Conservation (phyloP, 345 rosid genomes). For the Populus tremula region DNA sequence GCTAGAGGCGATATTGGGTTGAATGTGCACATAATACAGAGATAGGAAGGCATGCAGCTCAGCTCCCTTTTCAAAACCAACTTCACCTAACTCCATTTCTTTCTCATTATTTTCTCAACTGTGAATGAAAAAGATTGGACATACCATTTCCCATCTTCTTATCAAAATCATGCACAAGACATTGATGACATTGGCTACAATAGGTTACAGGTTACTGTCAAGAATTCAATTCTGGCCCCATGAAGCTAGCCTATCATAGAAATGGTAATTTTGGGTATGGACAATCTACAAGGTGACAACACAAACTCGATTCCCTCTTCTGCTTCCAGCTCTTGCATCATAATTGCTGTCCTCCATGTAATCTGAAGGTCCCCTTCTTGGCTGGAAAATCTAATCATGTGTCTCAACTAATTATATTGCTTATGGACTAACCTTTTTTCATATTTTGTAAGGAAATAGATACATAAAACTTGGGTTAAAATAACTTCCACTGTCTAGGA, state of each 20-base stretch:
- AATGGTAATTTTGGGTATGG: not conserved
- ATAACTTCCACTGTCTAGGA: too few species aligned
- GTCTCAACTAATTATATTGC: too few species aligned
- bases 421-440: too few species aligned
- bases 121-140: not conserved
- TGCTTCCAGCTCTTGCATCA: not conserved
- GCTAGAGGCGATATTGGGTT: too few species aligned
- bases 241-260: not conserved
- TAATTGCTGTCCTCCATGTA: too few species aligned
- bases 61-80: conserved; percentile 9
- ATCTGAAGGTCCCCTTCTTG: too few species aligned
- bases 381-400: too few species aligned
- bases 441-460: too few species aligned
- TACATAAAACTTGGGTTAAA: too few species aligned
- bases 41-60: not conserved
- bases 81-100: conserved; percentile 14
- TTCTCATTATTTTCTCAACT: conserved; percentile 11
- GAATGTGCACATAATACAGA: too few species aligned
- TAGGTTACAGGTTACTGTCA: not conserved
- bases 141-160: not conserved
- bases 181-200: conserved; percentile 3
- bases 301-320: not conserved
- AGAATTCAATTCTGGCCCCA: not conserved
- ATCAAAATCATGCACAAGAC: not conserved
- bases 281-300: not conserved